Evolutionary conservation across 306 rosid species (phyloP).

Genomic region (Rosa lucieae): DNA sequence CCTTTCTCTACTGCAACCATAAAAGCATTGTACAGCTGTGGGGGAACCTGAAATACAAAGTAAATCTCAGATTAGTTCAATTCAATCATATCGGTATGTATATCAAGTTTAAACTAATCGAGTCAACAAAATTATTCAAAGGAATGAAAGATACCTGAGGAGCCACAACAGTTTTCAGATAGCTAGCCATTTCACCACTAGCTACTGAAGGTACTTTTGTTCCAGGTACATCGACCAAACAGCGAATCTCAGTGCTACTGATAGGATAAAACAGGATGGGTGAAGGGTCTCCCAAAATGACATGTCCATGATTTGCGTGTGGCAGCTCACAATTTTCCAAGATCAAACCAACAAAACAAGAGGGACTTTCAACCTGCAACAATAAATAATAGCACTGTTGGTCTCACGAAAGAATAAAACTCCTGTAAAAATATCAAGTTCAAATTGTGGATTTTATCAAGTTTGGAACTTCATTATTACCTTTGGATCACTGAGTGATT

Average conservation of each 20-base stretch:
- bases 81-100: background rate
- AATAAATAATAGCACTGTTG: background rate
- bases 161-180: constrained; percentile 60
- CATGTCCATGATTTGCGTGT: constrained; percentile 56
- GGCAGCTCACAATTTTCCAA: constrained; percentile 64
- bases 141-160: constrained; percentile 49
- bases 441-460: background rate
- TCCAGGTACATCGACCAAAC: constrained; percentile 72
- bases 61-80: constrained; percentile 3
- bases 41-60: constrained; percentile 57
- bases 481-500: constrained; percentile 71
- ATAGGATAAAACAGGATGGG: constrained; percentile 61
- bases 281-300: constrained; percentile 62
- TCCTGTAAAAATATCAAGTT: background rate
- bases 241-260: constrained; percentile 62
- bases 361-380: constrained; percentile 37
- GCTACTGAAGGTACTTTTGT: constrained; percentile 54
- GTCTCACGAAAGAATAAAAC: background rate
- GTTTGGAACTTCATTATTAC: constrained; percentile 23
- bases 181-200: constrained; percentile 56
- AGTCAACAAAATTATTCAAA: constrained; percentile 14
- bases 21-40: constrained; percentile 49
- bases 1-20: constrained; percentile 72
- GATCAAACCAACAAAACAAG: constrained; percentile 62
- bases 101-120: background rate